phyloP scores from a whole-genome alignment of 192 early-diverging fungal species.

The Diversispora epigaea region DNA sequence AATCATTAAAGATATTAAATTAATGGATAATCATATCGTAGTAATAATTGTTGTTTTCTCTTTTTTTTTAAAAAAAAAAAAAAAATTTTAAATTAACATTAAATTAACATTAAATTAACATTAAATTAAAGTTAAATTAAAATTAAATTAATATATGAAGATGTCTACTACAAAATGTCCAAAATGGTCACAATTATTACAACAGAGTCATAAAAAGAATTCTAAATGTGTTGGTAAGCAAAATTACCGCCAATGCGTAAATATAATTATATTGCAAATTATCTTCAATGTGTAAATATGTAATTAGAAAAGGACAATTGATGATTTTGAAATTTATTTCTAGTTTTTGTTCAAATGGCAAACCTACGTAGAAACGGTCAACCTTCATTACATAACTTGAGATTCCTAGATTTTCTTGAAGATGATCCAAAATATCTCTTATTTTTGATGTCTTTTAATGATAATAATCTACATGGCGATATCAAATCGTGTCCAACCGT shows the following conservation, averaged over 20 bases:
- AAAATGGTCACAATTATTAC: slow-evolving; percentile 21
- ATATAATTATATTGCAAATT: background rate
- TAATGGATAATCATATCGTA: too few relatives aligned
- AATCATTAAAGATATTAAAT: too few relatives aligned
- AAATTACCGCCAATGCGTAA: background rate
- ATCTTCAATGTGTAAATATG: background rate
- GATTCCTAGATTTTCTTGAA: slow-evolving; percentile 66
- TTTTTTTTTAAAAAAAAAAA: too few relatives aligned
- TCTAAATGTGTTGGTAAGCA: slow-evolving; percentile 14
- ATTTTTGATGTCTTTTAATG: slow-evolving; percentile 67
- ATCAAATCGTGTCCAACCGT: slow-evolving; percentile 65
- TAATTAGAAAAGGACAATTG: too few relatives aligned
- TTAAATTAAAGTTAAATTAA: too few relatives aligned
- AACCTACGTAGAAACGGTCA: slow-evolving; percentile 27
- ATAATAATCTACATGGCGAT: slow-evolving; percentile 67
- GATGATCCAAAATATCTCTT: slow-evolving; percentile 61
- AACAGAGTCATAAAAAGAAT: slow-evolving; percentile 34
- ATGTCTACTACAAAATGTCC: too few relatives aligned
- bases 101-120: too few relatives aligned
- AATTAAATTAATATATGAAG: too few relatives aligned
- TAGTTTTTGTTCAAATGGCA: slow-evolving; percentile 31
- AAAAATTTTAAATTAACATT: too few relatives aligned
- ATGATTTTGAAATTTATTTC: too few relatives aligned
- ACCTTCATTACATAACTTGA: slow-evolving; percentile 28
- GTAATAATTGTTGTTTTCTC: too few relatives aligned